These are phyloP conservation scores for Pseudogymnoascus sp. DNA, from an alignment of 2,329 filamentous ascomycete species.

Conservation along the genomic window DNA sequence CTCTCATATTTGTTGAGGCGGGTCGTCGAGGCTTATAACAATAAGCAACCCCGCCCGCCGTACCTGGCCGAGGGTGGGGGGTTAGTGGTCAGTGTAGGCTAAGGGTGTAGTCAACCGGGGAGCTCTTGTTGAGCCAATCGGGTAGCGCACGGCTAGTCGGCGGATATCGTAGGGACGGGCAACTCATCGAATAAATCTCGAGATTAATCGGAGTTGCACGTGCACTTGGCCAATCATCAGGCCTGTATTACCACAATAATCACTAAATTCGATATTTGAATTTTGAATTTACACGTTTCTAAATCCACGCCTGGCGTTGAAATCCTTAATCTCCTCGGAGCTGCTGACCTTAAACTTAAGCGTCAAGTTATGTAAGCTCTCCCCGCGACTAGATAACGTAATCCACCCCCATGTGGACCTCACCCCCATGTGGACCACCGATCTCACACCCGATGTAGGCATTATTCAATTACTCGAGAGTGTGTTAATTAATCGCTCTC, in stretches of 20 bases:
- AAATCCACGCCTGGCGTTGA: not conserved
- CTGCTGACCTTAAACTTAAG: not conserved
- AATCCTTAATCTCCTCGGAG: not conserved
- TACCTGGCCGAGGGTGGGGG: slow-evolving; percentile 19
- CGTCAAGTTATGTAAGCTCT: not conserved
- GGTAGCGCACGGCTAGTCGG: not conserved
- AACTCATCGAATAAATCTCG: not conserved
- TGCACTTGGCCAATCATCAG: not conserved
- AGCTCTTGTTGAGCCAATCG: slow-evolving; percentile 4
- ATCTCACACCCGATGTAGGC: no score
- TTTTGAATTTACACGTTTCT: not conserved
- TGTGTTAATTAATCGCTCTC: no score
- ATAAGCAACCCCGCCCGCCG: slow-evolving; percentile 14
- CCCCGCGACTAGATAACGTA: not conserved
- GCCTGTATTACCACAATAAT: not conserved
- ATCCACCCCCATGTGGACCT: no score
- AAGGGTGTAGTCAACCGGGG: not conserved
- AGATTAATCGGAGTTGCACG: not conserved
- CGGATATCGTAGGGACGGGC: not conserved
- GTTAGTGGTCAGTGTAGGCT: not conserved
- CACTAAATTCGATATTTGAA: not conserved
- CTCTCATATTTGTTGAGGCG: slow-evolving; percentile 11
- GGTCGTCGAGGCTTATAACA: slow-evolving; percentile 15
- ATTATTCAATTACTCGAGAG: no score
- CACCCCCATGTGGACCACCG: no score